A percentile compares a stretch with the other conserved stretches of the same genome.
Evolutionary conservation across 2,329 filamentous ascomycete genomes (phyloP).

Genomic region (Fusarium illudens): DNA sequence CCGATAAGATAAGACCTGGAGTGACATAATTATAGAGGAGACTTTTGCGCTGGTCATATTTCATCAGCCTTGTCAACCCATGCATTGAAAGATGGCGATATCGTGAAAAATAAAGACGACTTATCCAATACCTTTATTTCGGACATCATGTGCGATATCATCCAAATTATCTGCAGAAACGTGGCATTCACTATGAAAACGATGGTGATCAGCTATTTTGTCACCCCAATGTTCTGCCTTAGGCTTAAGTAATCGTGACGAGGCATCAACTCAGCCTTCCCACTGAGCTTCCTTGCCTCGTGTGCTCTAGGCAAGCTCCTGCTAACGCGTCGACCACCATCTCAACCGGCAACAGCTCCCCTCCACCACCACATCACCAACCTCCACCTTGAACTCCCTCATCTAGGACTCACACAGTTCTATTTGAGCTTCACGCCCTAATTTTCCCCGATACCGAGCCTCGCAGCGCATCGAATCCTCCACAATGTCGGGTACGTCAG

Average conservation of each 20-base stretch:
- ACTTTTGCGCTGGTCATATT: background rate
- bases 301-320: conserved; percentile 57
- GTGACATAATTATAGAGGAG: conserved; percentile 33
- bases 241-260: conserved; percentile 39
- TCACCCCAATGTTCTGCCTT: conserved; percentile 43
- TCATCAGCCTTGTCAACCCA: conserved; percentile 5
- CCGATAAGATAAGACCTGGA: conserved; percentile 27
- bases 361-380: conserved; percentile 30
- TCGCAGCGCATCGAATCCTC: conserved; percentile 36
- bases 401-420: conserved; percentile 13
- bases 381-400: conserved; percentile 10
- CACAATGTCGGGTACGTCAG: conserved; percentile 63
- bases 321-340: conserved; percentile 54
- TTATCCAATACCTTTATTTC: too few species aligned
- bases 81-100: background rate
- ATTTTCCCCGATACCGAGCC: conserved; percentile 5
- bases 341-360: conserved; percentile 39
- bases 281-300: conserved; percentile 45
- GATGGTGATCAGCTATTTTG: background rate
- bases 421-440: conserved; percentile 21
- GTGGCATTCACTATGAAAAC: background rate
- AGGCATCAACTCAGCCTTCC: conserved; percentile 49
- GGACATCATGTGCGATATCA: too few species aligned
- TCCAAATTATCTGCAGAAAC: too few species aligned
- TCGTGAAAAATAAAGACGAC: background rate